phyloP scores from a whole-genome alignment of 208 protist genomes.

The Angomonas deanei region DNA sequence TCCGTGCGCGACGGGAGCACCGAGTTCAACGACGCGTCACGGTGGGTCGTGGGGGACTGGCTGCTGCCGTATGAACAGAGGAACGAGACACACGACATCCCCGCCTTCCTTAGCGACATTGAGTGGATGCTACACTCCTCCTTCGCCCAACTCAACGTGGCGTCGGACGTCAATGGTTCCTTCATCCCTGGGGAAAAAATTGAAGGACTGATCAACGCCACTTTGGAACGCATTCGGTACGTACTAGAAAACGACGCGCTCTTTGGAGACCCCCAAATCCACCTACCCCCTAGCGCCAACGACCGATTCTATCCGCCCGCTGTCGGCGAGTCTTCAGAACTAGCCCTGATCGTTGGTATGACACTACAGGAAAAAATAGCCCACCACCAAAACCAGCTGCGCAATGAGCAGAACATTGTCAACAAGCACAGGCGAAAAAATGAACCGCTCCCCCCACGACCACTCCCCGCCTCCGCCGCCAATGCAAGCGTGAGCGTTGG shows the following conservation, averaged over 20 bases:
- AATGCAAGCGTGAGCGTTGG: neutral
- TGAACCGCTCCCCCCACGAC: slow-evolving; percentile 31
- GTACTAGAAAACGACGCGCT: neutral
- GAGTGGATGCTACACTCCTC: slow-evolving; percentile 78
- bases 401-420: slow-evolving; percentile 46
- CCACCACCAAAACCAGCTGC: slow-evolving; percentile 44
- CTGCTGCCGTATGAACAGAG: slow-evolving; percentile 29
- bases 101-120: slow-evolving; percentile 39
- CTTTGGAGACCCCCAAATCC: neutral
- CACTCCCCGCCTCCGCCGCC: slow-evolving; percentile 1
- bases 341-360: slow-evolving; percentile 8
- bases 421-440: slow-evolving; percentile 38
- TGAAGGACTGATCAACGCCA: slow-evolving; percentile 61
- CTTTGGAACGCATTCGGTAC: slow-evolving; percentile 50
- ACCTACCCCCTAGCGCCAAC: neutral
- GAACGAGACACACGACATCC: slow-evolving; percentile 14
- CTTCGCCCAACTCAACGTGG: slow-evolving; percentile 72
- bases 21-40: slow-evolving; percentile 41
- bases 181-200: slow-evolving; percentile 34
- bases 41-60: slow-evolving; percentile 87
- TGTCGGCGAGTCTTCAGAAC: neutral
- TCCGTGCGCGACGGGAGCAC: slow-evolving; percentile 57
- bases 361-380: slow-evolving; percentile 36
- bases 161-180: slow-evolving; percentile 25
- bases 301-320: neutral